Evolutionary conservation across 805 yeast genomes (phyloP).

Genomic region (Yamadazyma ubonensis): DNA sequence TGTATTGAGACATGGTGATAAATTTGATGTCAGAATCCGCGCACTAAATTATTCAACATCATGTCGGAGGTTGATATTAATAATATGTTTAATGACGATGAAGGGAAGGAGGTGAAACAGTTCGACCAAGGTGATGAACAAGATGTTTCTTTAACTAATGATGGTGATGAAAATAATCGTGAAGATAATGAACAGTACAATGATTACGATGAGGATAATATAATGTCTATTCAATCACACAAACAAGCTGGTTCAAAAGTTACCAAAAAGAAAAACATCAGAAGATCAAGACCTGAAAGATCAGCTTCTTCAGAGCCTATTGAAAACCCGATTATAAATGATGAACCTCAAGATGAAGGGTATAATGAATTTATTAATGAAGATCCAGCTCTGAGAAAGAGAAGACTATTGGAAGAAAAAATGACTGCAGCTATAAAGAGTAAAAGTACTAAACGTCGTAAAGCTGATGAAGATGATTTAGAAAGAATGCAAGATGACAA

Average conservation of each 20-base stretch:
- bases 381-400: constrained; percentile 46
- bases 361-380: constrained; percentile 23
- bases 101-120: constrained; percentile 8
- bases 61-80: constrained; percentile 12
- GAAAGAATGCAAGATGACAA: constrained; percentile 94
- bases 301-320: background rate
- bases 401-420: constrained; percentile 77
- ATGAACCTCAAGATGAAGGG: constrained; percentile 16
- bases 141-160: background rate
- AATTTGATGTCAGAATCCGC: background rate
- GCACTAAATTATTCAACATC: constrained; percentile 3
- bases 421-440: constrained; percentile 75
- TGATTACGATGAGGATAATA: constrained; percentile 19
- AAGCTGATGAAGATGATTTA: constrained; percentile 86
- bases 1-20: constrained; percentile 76
- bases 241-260: constrained; percentile 14
- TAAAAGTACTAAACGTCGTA: constrained; percentile 57
- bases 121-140: background rate
- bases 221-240: constrained; percentile 24
- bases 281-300: constrained; percentile 18
- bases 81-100: constrained; percentile 13
- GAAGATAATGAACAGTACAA: constrained; percentile 1
- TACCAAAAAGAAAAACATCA: constrained; percentile 29
- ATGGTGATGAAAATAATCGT: background rate
- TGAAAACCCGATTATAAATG: constrained; percentile 7